phyloP scores from a whole-genome alignment of 176 grass and related monocot species.

The Carex pumila region DNA sequence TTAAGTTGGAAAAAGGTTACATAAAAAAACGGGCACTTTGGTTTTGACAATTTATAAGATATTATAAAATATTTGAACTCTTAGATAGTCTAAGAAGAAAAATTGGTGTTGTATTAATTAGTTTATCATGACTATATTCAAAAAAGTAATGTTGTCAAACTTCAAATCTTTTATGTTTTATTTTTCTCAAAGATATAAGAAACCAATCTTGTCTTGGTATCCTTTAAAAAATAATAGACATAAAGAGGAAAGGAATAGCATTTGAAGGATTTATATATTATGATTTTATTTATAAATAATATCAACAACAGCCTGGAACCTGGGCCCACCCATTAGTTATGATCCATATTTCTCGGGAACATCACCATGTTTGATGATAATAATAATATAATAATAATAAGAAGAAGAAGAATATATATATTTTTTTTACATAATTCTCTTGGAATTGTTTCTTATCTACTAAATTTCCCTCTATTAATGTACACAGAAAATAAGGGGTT shows the following conservation, averaged over 20 bases:
- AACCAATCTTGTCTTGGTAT: not conserved
- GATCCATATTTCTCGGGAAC: not conserved
- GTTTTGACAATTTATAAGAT: not conserved
- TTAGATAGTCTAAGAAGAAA: not conserved
- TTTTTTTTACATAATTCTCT: not conserved
- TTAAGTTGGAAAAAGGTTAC: not conserved
- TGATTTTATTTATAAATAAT: not conserved
- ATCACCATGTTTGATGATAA: not conserved
- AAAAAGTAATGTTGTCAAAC: not conserved
- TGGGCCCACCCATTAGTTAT: not conserved
- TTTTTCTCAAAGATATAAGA: not conserved
- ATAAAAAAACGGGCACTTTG: not conserved
- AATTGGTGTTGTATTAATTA: not conserved
- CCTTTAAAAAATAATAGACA: not conserved
- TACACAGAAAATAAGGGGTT: not conserved
- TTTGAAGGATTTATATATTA: not conserved
- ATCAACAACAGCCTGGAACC: not conserved
- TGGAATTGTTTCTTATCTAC: not conserved
- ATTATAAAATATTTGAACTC: not conserved
- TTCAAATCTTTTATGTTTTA: not conserved
- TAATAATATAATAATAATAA: not conserved
- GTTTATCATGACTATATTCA: not conserved
- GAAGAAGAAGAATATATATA: not conserved
- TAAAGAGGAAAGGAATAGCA: not conserved
- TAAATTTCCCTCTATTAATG: not conserved